These are phyloP conservation scores for Sordaria brevicollis DNA, from an alignment of 495 filamentous ascomycete genomes.

Conservation along the genomic window DNA sequence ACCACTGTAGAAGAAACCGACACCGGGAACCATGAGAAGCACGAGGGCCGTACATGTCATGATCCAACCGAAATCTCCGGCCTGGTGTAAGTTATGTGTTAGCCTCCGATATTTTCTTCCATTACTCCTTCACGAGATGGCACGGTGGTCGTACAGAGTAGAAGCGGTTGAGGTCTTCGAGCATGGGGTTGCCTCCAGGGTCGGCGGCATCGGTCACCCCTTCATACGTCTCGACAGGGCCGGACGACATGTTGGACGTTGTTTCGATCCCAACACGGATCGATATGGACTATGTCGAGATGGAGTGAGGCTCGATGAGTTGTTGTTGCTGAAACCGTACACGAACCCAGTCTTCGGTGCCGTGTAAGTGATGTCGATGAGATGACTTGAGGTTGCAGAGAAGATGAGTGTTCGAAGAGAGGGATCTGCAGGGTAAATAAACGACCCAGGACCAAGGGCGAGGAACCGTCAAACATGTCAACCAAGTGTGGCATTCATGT, in stretches of 20 bases:
- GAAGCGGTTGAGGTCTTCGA: conserved; percentile 66
- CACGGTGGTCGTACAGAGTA: conserved; percentile 53
- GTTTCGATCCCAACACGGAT: not conserved
- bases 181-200: conserved; percentile 66
- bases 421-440: conserved; percentile 21
- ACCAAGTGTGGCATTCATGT: not conserved
- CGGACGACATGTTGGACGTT: conserved; percentile 21
- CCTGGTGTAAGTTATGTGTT: conserved; percentile 30
- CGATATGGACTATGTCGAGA: not conserved
- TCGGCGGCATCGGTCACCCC: conserved; percentile 36
- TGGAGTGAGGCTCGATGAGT: not conserved
- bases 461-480: not conserved
- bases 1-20: conserved; percentile 98
- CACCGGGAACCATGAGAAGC: conserved; percentile 95
- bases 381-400: not conserved
- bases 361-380: not conserved
- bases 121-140: not conserved
- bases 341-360: not conserved
- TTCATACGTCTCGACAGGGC: conserved; percentile 50
- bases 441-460: not conserved
- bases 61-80: conserved; percentile 89
- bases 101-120: not conserved
- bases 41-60: conserved; percentile 81
- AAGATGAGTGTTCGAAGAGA: not conserved
- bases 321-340: conserved; percentile 5